Evolutionary conservation across 2,329 filamentous ascomycete species (phyloP), one percentile per base, ranked within the genome.

Genomic region (Xylariaceae sp.): DNA sequence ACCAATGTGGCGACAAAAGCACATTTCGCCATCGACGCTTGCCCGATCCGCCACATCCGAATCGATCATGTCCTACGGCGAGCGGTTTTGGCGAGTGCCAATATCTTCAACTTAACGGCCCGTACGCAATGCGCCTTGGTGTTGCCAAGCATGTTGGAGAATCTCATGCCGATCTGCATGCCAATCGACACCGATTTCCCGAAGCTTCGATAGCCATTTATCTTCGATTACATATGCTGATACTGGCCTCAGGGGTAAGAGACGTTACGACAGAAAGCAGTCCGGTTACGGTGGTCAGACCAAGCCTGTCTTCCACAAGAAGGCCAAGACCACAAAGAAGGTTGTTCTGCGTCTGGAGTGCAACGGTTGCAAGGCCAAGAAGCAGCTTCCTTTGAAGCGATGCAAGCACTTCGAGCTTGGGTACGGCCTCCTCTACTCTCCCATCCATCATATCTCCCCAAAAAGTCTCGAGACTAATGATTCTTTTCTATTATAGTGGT

Each of bases 391-490:
- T 69, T 83, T 99, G 78, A 99, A 99, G 89, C 90, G 94, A 76
- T 99, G 94, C 91, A 99, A 99, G 89, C 94, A 99, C 86, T 99
- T 99, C 80, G 94, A 99, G 84, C 83, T 99, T 73, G 94, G 91
- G 89, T 95, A 91, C 65, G 89, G 9, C 27, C 9, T 42, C 12
- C 12, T 19, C 35, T 26, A 1, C 6, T 29, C 30, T 29, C 34
- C 32, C 12, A 7, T 12, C n/a, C 19, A 6, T 9, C 3, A 37
- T 19, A 19, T 19, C 37, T 39, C 37, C 45, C 11, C 27, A 8
- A 31, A 29, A 30, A 3, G 19, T 19, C 6, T 34, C 5, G 37
- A 53, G 19, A 53, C 56, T 53, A 49, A 58, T 35, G 2, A 7
- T 19, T 19, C 27, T 44, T 29, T 51, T 37, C 37, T 32, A 3